phyloP scores from a whole-genome alignment of 2,329 filamentous ascomycete genomes.

The Xylaria sp. region DNA sequence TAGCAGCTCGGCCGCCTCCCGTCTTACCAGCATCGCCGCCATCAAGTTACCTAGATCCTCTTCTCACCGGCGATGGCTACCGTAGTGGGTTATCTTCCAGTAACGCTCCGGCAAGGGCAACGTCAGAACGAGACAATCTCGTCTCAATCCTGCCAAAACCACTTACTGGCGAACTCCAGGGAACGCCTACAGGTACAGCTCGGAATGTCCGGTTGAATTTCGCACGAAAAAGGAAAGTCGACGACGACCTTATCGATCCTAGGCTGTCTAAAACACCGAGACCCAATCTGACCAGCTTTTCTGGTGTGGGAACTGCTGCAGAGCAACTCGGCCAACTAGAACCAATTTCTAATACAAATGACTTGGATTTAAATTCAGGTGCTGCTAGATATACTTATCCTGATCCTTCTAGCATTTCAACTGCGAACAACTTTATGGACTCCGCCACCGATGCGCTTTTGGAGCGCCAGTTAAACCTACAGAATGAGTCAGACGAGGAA shows the following conservation, averaged over 20 bases:
- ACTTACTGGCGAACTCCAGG: neutral
- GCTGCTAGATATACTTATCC: neutral
- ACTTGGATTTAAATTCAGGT: neutral
- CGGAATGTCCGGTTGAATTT: neutral
- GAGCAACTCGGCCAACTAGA: neutral
- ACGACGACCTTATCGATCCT: constrained; percentile 14
- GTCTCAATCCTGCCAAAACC: constrained; percentile 20
- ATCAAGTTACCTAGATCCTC: constrained; percentile 20
- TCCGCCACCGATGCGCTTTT: constrained; percentile 36
- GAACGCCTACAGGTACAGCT: too few species aligned
- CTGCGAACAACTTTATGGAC: constrained; percentile 23
- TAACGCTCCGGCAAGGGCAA: neutral
- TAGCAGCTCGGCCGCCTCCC: neutral
- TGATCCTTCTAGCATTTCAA: neutral
- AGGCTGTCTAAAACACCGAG: constrained; percentile 1
- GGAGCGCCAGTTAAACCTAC: constrained; percentile 34
- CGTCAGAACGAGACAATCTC: neutral
- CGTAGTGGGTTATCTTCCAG: neutral
- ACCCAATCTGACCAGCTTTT: neutral
- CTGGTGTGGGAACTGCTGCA: neutral
- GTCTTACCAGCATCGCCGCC: constrained; percentile 5
- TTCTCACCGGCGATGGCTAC: constrained; percentile 18
- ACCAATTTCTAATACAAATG: neutral
- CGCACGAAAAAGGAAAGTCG: constrained; percentile 1
- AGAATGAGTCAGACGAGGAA: constrained; percentile 21